These are phyloP conservation scores for Fusarium longipes DNA, from an alignment of 2,329 filamentous ascomycete species.

Conservation along the genomic window DNA sequence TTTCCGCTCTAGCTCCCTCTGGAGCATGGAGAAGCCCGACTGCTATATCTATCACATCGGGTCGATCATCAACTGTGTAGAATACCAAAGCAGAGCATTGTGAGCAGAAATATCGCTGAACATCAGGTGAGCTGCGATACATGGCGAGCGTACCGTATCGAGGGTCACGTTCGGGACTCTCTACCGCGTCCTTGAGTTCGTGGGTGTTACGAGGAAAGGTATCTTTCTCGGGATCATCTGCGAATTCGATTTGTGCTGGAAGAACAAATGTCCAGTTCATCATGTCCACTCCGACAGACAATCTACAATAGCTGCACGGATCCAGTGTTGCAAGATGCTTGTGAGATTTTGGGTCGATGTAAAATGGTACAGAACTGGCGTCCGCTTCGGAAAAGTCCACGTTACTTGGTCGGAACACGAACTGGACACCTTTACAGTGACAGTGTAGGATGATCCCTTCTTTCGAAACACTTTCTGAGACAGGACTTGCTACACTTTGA, in stretches of 20 bases:
- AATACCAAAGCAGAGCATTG: slow-evolving; percentile 61
- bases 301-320: slow-evolving; percentile 60
- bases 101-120: slow-evolving; percentile 62
- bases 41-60: slow-evolving; percentile 57
- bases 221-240: not conserved
- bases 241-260: slow-evolving; percentile 54
- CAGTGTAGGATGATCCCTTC: slow-evolving; percentile 55
- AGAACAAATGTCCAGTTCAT: slow-evolving; percentile 59
- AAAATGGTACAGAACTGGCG: slow-evolving; percentile 53
- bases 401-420: slow-evolving; percentile 53
- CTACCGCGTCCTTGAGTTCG: slow-evolving; percentile 51
- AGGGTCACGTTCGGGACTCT: slow-evolving; percentile 46
- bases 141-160: slow-evolving; percentile 57
- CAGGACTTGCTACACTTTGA: slow-evolving; percentile 6
- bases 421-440: slow-evolving; percentile 59
- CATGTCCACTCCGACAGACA: slow-evolving; percentile 56
- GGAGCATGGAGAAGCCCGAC: slow-evolving; percentile 58
- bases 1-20: slow-evolving; percentile 60
- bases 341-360: slow-evolving; percentile 56
- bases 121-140: slow-evolving; percentile 57
- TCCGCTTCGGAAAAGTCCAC: slow-evolving; percentile 31
- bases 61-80: slow-evolving; percentile 54
- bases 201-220: slow-evolving; percentile 27
- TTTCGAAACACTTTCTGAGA: slow-evolving; percentile 13
- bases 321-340: slow-evolving; percentile 57